These are phyloP conservation scores for Saturnispora gosingensis DNA, from an alignment of 805 yeast species.

Conservation along the genomic window DNA sequence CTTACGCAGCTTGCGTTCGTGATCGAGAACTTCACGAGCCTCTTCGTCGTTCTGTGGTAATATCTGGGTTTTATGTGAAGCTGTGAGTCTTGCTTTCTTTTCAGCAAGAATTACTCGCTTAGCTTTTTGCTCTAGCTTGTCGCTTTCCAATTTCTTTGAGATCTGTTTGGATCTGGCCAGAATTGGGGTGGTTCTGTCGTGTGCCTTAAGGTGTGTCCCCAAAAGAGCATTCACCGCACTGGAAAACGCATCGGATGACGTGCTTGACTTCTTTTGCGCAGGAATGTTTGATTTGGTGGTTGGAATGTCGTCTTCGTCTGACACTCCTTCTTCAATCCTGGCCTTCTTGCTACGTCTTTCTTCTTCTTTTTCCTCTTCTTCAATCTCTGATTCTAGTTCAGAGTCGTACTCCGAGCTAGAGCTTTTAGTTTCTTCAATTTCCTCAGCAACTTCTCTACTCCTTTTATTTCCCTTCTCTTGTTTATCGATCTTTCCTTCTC, in stretches of 20 bases:
- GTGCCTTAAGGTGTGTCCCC: conserved; percentile 79
- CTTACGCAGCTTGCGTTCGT: conserved; percentile 63
- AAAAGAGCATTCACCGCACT: conserved; percentile 76
- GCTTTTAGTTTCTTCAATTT: not conserved
- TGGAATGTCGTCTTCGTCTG: conserved; percentile 14
- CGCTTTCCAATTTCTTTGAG: conserved; percentile 64
- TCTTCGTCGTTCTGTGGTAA: conserved; percentile 53
- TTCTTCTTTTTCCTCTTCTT: conserved; percentile 7
- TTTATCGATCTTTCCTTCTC: not conserved
- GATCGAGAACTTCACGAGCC: conserved; percentile 36
- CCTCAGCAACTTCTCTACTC: not conserved
- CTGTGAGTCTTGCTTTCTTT: conserved; percentile 56
- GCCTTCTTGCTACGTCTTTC: conserved; percentile 12
- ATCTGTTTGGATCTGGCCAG: conserved; percentile 71
- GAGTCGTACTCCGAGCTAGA: conserved; percentile 7
- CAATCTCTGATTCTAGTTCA: conserved; percentile 10
- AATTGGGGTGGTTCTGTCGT: conserved; percentile 83
- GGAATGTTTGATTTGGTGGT: conserved; percentile 21
- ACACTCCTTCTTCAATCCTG: conserved; percentile 13
- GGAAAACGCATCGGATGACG: conserved; percentile 72
- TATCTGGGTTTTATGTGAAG: conserved; percentile 57
- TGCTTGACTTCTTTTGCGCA: conserved; percentile 51
- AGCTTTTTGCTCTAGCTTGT: conserved; percentile 79
- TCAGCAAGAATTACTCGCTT: conserved; percentile 60
- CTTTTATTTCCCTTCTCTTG: not conserved